Evolutionary conservation across 2,329 filamentous ascomycete species (phyloP), one percentile per base, ranked within the genome.

Genomic region (Fusarium floridanum): DNA sequence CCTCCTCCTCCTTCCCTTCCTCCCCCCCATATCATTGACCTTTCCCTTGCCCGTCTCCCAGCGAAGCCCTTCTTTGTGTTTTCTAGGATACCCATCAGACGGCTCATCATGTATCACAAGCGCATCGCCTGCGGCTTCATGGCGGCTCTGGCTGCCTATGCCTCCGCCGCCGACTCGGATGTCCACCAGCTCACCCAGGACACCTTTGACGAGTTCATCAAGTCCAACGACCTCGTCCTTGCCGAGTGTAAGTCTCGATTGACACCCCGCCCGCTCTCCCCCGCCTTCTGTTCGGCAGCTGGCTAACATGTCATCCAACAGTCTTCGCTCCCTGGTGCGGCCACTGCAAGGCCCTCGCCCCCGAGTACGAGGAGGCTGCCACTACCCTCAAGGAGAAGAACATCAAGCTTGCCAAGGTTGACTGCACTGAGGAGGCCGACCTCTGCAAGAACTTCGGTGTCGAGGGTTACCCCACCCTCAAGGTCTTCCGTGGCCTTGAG

Each of bases 321-420:
- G 93, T 98, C 91, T 98, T 94, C 84, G 96, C 96, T 77, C 95
- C 96, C 79, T 97, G 96, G 95, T 97, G 94, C 80, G 96, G 95
- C 77, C 96, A 98, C 90, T 98, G 96, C 93, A 98, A 99, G 90
- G 96, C 96, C 71, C 94, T 99, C 77, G 97, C 94, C 73, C 94
- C 94, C 82, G 94, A 97, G 86, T 97, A 97, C 85, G 94, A 97
- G 87, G 91, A 94, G 84, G 94, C 94, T 62, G 94, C 94, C 61
- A 95, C 94, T 34, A 89, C 91, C 36, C 88, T 97, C 75, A 96
- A 95, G 89, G 93, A 95, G 86, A 97, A 96, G 91, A 89, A 93
- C 83, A 96, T 97, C 85, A 90, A 90, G 82, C 89, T 97, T 66
- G 93, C 89, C 85, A 97, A 97, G 91, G 86, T 97, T 79, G 96